Percentiles rank a stretch among this genome's conserved stretches.
These are phyloP conservation scores for Cyclospora cayetanensis DNA, from an alignment of 169 alveolate genomes.

Conservation along the genomic window DNA sequence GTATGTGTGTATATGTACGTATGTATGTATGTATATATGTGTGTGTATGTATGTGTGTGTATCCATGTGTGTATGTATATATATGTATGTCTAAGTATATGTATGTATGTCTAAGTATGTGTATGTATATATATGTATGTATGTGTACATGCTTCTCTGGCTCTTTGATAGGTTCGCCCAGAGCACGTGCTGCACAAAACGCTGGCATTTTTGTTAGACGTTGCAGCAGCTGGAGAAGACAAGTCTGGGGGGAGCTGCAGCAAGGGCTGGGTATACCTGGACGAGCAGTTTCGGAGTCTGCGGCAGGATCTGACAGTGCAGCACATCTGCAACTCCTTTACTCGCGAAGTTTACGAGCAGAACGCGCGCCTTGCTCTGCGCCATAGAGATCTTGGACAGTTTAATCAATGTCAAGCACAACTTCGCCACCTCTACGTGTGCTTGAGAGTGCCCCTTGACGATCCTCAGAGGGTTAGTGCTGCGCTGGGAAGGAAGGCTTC, in stretches of 20 bases:
- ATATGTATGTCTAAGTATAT: no score
- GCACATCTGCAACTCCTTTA: constrained; percentile 88
- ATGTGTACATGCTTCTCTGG: no score
- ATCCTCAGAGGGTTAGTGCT: constrained; percentile 16
- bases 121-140: background rate
- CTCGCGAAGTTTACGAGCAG: constrained; percentile 91
- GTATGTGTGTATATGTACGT: background rate
- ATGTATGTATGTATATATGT: background rate
- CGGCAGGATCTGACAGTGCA: constrained; percentile 95
- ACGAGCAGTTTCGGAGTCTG: constrained; percentile 88
- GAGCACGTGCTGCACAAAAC: background rate
- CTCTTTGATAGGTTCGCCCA: constrained; percentile 55
- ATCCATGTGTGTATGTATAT: no score
- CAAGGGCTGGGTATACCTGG: constrained; percentile 85
- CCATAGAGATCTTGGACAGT: constrained; percentile 93
- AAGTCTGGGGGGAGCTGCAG: constrained; percentile 20
- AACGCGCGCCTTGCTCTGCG: constrained; percentile 94
- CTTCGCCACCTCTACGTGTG: constrained; percentile 73
- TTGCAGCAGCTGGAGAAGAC: background rate
- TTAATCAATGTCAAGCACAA: constrained; percentile 94
- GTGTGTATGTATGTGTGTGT: background rate
- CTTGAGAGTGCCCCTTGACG: constrained; percentile 26
- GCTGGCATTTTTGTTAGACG: background rate
- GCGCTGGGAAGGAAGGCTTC: background rate
- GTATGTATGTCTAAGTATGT: no score